Evolutionary conservation across 352 stramenopile species (phyloP).

Genomic region (Phytophthora palmivora): DNA sequence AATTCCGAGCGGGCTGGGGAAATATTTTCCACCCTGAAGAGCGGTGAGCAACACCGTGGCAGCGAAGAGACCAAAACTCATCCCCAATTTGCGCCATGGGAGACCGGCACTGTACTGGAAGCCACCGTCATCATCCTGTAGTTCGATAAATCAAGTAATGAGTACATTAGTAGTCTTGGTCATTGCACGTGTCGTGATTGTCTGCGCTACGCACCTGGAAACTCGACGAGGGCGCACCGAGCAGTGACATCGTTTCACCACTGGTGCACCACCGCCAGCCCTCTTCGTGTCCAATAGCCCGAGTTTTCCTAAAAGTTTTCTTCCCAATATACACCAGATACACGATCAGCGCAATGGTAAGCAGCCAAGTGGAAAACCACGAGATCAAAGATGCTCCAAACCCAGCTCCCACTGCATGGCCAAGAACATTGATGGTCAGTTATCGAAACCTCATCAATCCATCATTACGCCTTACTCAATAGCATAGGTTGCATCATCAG

Average conservation of each 20-base stretch:
- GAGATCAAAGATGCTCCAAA: constrained; percentile 90
- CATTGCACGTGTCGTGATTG: not conserved
- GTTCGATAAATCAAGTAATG: not conserved
- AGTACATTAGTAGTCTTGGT: too few relatives aligned
- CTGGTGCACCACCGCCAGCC: constrained; percentile 46
- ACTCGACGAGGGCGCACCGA: constrained; percentile 36
- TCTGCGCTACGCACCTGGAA: constrained; percentile 31
- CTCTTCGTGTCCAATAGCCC: constrained; percentile 85
- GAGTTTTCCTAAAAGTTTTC: constrained; percentile 77
- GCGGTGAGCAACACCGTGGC: constrained; percentile 89
- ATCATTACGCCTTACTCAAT: constrained; percentile 34
- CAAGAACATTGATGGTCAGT: constrained; percentile 4
- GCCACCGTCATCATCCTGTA: constrained; percentile 31
- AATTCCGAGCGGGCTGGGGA: constrained; percentile 90
- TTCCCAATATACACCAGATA: constrained; percentile 84
- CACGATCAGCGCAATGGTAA: constrained; percentile 84
- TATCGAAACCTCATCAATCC: not conserved
- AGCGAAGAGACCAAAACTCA: constrained; percentile 81
- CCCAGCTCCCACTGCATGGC: constrained; percentile 38
- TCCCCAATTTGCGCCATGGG: constrained; percentile 67
- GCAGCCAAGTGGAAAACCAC: constrained; percentile 80
- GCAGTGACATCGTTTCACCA: constrained; percentile 35
- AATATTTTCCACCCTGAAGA: constrained; percentile 88
- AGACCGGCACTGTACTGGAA: constrained; percentile 43
- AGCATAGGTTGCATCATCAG: constrained; percentile 93